Evolutionary conservation across 225 moss, liverwort and hornwort species (phyloP), one percentile per base, ranked within the genome.

Genomic region (Physcomitrium patens): DNA sequence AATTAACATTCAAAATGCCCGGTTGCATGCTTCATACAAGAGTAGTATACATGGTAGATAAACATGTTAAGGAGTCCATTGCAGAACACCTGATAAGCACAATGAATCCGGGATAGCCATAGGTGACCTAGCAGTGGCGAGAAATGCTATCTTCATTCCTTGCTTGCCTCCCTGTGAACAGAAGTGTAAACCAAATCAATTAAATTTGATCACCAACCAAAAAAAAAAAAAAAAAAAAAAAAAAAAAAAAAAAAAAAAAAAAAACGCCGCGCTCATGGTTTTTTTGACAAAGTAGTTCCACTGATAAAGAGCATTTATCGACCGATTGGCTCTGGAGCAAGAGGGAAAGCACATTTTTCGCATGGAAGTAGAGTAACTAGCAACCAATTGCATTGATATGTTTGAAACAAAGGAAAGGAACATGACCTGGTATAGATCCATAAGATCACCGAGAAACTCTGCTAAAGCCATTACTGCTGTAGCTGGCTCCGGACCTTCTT

Each of bases 401-500:
- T 63, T 17, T 63, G 22, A 72, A 50, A 48, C 72, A 58, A 64
- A 17, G 22, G 53, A 64, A 19, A 44, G 54, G 23, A 78, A 65
- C 20, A 73, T 28, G 82, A 92, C 94, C 87, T 93, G 97, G 76
- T 90, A 90, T 46, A 82, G 28, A 79, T 99, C 97, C 75, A 99
- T 91, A 28, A 99, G 87, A 55, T 93, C 97, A 63, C 87, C 93
- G 56, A 99, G 82, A 73, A 83, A 94, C 83, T 99, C 97, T 27
- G 94, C 87, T 76, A 90, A 81, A 44, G 85, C 78, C 63, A 89
- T 75, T 42, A 92, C 92, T 72, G 90, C 79, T 49, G 93, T 79
- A 63, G 81, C 83, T 63, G 86, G 93, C 74, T 93, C 97, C 54
- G 91, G 89, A 50, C 93, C 93, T 53, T 91, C 97, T 48, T 87